Evolutionary conservation across 495 filamentous ascomycete genomes (phyloP).

Genomic region (Aspergillus baeticus): DNA sequence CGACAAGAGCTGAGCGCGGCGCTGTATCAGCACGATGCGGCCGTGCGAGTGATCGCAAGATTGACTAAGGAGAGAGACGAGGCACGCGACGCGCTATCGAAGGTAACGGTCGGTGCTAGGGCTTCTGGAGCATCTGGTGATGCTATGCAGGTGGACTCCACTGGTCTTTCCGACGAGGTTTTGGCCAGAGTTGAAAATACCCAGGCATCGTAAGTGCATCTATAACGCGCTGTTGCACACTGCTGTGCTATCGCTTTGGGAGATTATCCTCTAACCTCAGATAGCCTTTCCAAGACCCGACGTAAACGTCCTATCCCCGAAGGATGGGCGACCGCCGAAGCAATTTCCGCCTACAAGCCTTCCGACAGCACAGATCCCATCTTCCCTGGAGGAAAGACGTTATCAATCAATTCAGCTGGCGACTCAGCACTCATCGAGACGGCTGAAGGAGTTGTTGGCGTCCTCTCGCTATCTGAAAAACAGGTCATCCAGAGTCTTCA

Average conservation of each 20-base stretch:
- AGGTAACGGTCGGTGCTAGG: constrained; percentile 66
- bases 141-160: constrained; percentile 85
- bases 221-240: too few relatives aligned
- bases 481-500: constrained; percentile 66
- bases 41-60: constrained; percentile 87
- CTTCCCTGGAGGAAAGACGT: constrained; percentile 61
- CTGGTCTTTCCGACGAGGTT: constrained; percentile 69
- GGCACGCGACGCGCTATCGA: constrained; percentile 86
- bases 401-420: constrained; percentile 64
- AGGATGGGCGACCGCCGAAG: constrained; percentile 77
- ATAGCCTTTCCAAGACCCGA: constrained; percentile 76
- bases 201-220: constrained; percentile 65
- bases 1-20: constrained; percentile 91
- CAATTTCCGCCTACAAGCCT: constrained; percentile 65
- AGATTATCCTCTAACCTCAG: constrained; percentile 14
- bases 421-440: constrained; percentile 79
- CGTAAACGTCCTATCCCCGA: constrained; percentile 85
- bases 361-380: constrained; percentile 58
- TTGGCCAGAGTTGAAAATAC: constrained; percentile 72
- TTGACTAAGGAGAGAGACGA: constrained; percentile 88
- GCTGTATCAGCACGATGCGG: constrained; percentile 95
- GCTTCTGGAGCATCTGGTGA: constrained; percentile 59
- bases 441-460: constrained; percentile 68
- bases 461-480: constrained; percentile 76
- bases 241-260: not conserved